Conservation (phyloP, 257 asterid genomes). For the Nicotiana obtusifolia region DNA sequence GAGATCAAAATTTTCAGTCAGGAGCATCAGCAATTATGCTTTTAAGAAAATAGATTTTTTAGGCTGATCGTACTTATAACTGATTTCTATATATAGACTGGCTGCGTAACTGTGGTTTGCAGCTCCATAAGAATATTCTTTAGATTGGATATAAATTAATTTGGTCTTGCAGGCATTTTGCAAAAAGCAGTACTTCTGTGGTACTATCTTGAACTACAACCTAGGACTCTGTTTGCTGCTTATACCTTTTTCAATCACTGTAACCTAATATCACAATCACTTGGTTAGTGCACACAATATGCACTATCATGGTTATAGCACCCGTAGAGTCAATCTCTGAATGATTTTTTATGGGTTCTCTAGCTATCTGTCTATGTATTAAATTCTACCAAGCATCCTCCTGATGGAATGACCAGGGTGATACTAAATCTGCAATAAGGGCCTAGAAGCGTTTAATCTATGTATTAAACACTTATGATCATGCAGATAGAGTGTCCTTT, state of each 20-base stretch:
- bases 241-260: background rate
- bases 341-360: slow-evolving; percentile 1
- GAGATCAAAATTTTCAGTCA: background rate
- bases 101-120: background rate
- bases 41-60: too few relatives aligned
- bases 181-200: background rate
- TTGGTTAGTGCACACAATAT: background rate
- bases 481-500: background rate
- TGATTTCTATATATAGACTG: background rate
- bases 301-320: background rate
- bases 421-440: background rate
- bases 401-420: background rate
- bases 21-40: too few relatives aligned
- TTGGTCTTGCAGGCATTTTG: background rate
- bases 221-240: background rate
- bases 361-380: background rate
- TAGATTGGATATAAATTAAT: background rate
- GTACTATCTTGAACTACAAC: background rate
- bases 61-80: background rate
- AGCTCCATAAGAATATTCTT: background rate
- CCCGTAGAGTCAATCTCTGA: background rate
- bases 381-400: background rate
- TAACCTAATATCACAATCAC: background rate
- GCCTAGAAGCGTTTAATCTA: background rate
- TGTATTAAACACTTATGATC: background rate